These are phyloP conservation scores for Rhododendron mucronatum DNA, from an alignment of 148 eudicot species.

Conservation along the genomic window DNA sequence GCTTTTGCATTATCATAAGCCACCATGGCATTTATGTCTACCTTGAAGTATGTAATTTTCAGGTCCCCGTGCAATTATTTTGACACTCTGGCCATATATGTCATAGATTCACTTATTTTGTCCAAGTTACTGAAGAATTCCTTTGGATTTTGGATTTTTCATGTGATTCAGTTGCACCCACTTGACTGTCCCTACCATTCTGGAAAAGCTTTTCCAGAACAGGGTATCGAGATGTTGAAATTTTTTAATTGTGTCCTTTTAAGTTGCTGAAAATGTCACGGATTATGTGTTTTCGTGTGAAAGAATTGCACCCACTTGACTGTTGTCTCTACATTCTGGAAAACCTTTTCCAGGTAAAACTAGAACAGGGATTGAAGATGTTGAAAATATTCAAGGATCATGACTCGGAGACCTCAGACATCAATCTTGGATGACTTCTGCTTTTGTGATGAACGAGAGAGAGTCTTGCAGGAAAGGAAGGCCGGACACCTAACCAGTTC, in stretches of 20 bases:
- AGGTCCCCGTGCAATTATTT: neutral
- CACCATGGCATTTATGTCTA: neutral
- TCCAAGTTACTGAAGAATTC: neutral
- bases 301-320: too few relatives aligned
- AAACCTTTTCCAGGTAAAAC: too few relatives aligned
- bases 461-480: constrained; percentile 68
- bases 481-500: constrained; percentile 51
- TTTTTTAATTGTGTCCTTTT: too few relatives aligned
- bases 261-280: too few relatives aligned
- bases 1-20: neutral
- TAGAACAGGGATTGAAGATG: too few relatives aligned
- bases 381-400: constrained; percentile 70
- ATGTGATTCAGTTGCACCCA: too few relatives aligned
- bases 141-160: neutral
- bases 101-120: neutral
- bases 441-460: constrained; percentile 71
- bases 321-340: too few relatives aligned
- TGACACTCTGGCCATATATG: neutral
- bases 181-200: too few relatives aligned
- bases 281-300: too few relatives aligned
- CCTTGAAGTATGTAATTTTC: too few relatives aligned
- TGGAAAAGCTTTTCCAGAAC: constrained; percentile 22
- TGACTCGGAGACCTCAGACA: constrained; percentile 39
- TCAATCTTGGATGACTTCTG: constrained; percentile 79
- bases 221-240: constrained; percentile 67